Percentiles rank a stretch among this genome's conserved stretches.
Conservation (phyloP, 805 yeast genomes). For the Zygoascus biomembranicola region DNA sequence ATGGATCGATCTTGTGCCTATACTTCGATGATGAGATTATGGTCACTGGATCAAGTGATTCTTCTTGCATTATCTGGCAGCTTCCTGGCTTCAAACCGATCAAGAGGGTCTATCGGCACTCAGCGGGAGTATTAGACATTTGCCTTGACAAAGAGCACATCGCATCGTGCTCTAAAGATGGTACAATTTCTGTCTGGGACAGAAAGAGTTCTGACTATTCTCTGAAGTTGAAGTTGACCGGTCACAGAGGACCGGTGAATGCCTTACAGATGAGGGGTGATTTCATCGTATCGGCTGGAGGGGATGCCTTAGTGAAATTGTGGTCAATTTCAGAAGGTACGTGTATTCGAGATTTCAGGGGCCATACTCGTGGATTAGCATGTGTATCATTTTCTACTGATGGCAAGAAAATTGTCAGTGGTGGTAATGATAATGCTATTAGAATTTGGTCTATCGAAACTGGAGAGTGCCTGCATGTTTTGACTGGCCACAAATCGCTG, state of each 20-base stretch:
- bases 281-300: conserved; percentile 32
- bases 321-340: conserved; percentile 74
- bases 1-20: conserved; percentile 28
- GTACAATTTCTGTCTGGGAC: conserved; percentile 25
- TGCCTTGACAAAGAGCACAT: conserved; percentile 20
- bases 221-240: conserved; percentile 17
- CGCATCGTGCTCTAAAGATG: conserved; percentile 29
- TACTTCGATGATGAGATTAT: conserved; percentile 21
- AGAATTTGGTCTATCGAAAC: conserved; percentile 80
- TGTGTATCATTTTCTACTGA: conserved; percentile 71
- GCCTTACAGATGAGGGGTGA: conserved; percentile 23
- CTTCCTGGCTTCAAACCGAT: conserved; percentile 18
- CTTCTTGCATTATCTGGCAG: conserved; percentile 28
- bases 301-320: conserved; percentile 72
- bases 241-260: conserved; percentile 31
- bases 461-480: conserved; percentile 60
- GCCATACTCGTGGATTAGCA: conserved; percentile 79
- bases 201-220: conserved; percentile 15
- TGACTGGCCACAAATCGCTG: conserved; percentile 77
- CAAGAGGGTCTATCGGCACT: conserved; percentile 19
- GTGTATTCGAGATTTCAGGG: conserved; percentile 56
- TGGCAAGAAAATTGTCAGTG: conserved; percentile 64
- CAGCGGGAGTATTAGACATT: conserved; percentile 24
- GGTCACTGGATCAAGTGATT: conserved; percentile 30
- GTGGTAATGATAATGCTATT: conserved; percentile 80